Percentiles rank a stretch among this genome's conserved stretches.
phyloP scores from a whole-genome alignment of 2,329 filamentous ascomycete species.

The Xylariaceae sp. region DNA sequence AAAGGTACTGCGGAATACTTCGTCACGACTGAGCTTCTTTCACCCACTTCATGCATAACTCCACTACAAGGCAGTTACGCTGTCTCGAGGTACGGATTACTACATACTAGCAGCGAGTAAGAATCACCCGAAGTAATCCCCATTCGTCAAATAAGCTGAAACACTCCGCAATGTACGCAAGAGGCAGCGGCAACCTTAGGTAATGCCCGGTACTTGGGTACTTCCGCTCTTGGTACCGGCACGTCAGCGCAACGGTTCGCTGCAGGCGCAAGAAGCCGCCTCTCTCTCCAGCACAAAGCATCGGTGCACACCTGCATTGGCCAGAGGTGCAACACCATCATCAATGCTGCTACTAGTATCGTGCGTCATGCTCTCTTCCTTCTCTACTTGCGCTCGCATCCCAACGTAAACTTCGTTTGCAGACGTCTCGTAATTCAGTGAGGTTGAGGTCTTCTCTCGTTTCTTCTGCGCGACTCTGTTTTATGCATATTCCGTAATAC shows the following conservation, averaged over 20 bases:
- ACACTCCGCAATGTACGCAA: background rate
- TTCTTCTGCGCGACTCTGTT: conserved; percentile 5
- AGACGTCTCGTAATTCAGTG: background rate
- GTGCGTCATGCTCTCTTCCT: background rate
- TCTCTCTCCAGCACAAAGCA: background rate
- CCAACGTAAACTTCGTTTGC: background rate
- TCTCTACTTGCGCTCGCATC: background rate
- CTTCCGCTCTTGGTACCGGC: background rate
- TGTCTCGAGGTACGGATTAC: background rate
- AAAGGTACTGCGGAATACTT: no score
- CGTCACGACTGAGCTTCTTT: no score
- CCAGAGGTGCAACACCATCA: conserved; percentile 3
- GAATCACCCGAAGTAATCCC: conserved; percentile 9
- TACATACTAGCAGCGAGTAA: background rate
- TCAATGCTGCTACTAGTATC: background rate
- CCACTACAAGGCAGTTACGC: no score
- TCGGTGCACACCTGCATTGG: background rate
- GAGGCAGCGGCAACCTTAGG: no score
- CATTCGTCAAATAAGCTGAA: conserved; percentile 5
- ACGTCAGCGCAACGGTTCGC: conserved; percentile 6
- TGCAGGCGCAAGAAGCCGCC: background rate
- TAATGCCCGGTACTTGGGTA: no score
- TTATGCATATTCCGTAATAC: background rate
- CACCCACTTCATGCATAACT: no score
- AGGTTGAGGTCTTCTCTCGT: background rate